These are phyloP conservation scores for Dendrobium officinale DNA, from an alignment of 106 monocot species.

Conservation along the genomic window DNA sequence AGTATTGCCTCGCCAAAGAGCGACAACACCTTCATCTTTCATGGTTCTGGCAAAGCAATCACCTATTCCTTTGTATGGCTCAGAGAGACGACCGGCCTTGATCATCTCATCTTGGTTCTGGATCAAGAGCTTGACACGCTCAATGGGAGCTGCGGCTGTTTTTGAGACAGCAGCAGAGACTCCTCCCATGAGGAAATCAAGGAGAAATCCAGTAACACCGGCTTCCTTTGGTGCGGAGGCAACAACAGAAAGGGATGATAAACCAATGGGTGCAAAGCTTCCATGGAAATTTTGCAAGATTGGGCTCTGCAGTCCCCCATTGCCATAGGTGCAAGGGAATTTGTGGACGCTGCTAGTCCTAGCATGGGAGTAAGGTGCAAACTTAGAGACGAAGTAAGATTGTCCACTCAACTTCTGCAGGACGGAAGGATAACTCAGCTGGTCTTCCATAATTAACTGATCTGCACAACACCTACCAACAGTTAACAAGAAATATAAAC, in stretches of 20 bases:
- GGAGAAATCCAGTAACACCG: conserved; percentile 16
- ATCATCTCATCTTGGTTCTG: conserved; percentile 55
- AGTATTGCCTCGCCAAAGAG: conserved; percentile 41
- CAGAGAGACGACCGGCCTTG: conserved; percentile 34
- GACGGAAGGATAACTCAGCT: background rate
- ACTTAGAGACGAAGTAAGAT: background rate
- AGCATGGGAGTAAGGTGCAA: background rate
- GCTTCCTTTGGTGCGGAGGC: conserved; percentile 17
- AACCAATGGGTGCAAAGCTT: background rate
- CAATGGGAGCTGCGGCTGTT: conserved; percentile 40
- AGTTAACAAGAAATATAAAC: background rate
- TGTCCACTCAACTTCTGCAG: conserved; percentile 9
- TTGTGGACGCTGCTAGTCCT: background rate
- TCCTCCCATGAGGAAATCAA: conserved; percentile 49
- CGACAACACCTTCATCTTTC: conserved; percentile 25
- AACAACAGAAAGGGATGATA: background rate
- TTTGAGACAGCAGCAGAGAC: conserved; percentile 45
- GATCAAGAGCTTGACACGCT: conserved; percentile 43
- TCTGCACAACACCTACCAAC: background rate
- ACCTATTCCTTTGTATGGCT: conserved; percentile 36
- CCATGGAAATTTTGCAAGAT: background rate
- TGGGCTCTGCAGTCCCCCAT: conserved; percentile 1
- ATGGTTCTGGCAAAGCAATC: conserved; percentile 33
- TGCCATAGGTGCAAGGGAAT: background rate
- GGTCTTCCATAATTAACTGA: conserved; percentile 12